phyloP scores from a whole-genome alignment of 768 basidiomycete species.

The Leccinum olivaceopallidum region DNA sequence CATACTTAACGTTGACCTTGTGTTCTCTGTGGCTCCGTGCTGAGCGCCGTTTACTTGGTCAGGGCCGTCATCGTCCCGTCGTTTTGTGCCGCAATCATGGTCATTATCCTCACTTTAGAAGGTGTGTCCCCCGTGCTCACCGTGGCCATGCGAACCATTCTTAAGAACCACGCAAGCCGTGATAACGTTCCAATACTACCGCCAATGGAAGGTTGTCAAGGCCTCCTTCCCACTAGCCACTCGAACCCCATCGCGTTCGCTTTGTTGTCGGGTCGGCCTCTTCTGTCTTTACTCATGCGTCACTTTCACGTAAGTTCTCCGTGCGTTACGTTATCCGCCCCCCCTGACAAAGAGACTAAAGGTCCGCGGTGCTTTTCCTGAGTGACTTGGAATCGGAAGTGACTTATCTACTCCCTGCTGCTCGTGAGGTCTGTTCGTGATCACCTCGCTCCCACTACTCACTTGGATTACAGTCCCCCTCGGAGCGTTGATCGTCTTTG shows the following conservation, averaged over 20 bases:
- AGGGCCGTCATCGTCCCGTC: slow-evolving; percentile 40
- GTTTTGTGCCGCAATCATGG: slow-evolving; percentile 43
- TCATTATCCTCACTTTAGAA: slow-evolving; percentile 46
- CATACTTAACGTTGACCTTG: slow-evolving; percentile 6
- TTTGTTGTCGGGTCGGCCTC: slow-evolving; percentile 41
- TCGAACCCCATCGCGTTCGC: slow-evolving; percentile 36
- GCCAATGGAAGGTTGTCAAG: slow-evolving; percentile 38
- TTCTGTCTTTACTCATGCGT: slow-evolving; percentile 48
- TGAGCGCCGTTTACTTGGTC: slow-evolving; percentile 20
- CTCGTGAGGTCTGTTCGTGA: slow-evolving; percentile 36
- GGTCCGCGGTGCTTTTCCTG: slow-evolving; percentile 41
- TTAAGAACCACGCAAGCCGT: slow-evolving; percentile 33
- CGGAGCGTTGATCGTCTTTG: slow-evolving; percentile 48
- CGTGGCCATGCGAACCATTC: not conserved
- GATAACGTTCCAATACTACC: slow-evolving; percentile 45
- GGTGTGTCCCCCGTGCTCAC: slow-evolving; percentile 30
- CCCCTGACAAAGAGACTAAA: slow-evolving; percentile 17
- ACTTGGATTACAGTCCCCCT: slow-evolving; percentile 45
- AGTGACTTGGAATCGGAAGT: slow-evolving; percentile 30
- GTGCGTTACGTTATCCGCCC: not conserved
- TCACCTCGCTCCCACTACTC: not conserved
- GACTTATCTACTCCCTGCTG: slow-evolving; percentile 51
- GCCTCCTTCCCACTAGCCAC: slow-evolving; percentile 43
- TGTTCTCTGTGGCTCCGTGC: slow-evolving; percentile 5
- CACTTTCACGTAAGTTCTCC: slow-evolving; percentile 40